Base-by-base conservation (phyloP, 2,329 filamentous ascomycete species). In the Cladosporium phlei region DNA sequence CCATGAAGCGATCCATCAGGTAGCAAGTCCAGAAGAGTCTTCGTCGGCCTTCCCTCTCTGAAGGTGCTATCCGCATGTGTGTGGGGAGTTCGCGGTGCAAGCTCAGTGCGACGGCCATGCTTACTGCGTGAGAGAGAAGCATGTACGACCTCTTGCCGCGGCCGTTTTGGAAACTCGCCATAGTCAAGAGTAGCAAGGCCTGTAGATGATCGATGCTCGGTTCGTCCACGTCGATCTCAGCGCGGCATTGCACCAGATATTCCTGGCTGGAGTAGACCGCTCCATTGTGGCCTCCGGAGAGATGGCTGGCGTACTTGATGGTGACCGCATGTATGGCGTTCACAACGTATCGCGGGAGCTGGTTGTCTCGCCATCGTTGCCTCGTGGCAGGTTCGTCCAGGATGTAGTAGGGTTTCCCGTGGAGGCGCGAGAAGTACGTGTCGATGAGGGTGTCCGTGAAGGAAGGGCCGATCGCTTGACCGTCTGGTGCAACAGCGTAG, bases 1-100 rank as follows among this genome's bases (percentile, higher is more conserved):
- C 80, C 55, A 83, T 77, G 57, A 91, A 93, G n/a, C 86, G 79
- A 61, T 95, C 88, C 65, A 94, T 82, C 20, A 94, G 71, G 58
- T 93, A 95, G 61, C 86, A 91, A 2, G 86, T 83, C 88, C 88
- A 95, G 65, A 95, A 95, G 2, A 94, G 70, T n/a, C 86, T 78
- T 46, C 88, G 75, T 35, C 86, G 77, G 59, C 83, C 82, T 68
- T 94, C 88, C 47, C 85, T 78, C 60, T 94, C 88, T 3, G 80
- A 70, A 0, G 80, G 74, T 0, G 80, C 78, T 9, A 86, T 74
- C 46, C 79, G 77, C 10, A 79, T 70, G 40, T 79, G 77, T 5
- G 73, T 61, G 19, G 88, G 82, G 33, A 84, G 21, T 67, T 95
- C 88, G 24, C 86, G 80, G 60, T 94, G 86, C 3, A 93, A 71